Conservation (phyloP, 2,329 filamentous ascomycete genomes). For the Penicillium verrucosum region DNA sequence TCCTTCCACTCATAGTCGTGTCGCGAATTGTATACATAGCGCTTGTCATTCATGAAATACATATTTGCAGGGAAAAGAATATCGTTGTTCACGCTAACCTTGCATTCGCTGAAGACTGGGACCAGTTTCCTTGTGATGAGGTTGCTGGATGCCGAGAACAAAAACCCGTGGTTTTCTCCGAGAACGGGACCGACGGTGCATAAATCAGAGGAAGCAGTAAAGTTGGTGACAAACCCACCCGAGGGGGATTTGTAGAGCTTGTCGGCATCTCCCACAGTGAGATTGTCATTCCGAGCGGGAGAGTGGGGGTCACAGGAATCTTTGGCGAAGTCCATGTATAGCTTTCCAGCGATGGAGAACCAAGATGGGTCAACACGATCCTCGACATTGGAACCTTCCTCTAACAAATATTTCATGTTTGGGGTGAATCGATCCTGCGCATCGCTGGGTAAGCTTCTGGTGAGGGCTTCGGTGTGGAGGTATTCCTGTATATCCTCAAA, state of each 20-base stretch:
- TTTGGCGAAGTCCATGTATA: slow-evolving; percentile 60
- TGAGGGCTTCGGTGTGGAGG: slow-evolving; percentile 48
- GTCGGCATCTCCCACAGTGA: slow-evolving; percentile 47
- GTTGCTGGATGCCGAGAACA: slow-evolving; percentile 55
- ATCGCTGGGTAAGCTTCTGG: slow-evolving; percentile 44
- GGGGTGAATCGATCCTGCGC: slow-evolving; percentile 44
- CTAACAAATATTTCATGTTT: slow-evolving; percentile 36
- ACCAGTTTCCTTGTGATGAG: slow-evolving; percentile 45
- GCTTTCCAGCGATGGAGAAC: slow-evolving; percentile 44
- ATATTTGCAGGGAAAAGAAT: slow-evolving; percentile 67
- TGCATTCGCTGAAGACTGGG: slow-evolving; percentile 67
- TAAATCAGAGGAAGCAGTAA: slow-evolving; percentile 58
- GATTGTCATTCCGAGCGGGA: slow-evolving; percentile 52
- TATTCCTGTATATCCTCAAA: slow-evolving; percentile 55
- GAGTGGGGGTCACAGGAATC: slow-evolving; percentile 58
- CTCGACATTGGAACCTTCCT: slow-evolving; percentile 12
- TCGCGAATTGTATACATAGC: slow-evolving; percentile 56
- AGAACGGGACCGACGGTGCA: slow-evolving; percentile 66
- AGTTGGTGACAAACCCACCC: slow-evolving; percentile 63
- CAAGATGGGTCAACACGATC: slow-evolving; percentile 45
- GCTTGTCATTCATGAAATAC: slow-evolving; percentile 59
- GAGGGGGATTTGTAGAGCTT: slow-evolving; percentile 48
- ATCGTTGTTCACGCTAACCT: slow-evolving; percentile 66
- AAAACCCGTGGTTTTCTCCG: slow-evolving; percentile 61
- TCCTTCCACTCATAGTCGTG: slow-evolving; percentile 58